These are phyloP conservation scores for Globisporangium yorkense DNA, from an alignment of 352 stramenopile species.

Conservation along the genomic window DNA sequence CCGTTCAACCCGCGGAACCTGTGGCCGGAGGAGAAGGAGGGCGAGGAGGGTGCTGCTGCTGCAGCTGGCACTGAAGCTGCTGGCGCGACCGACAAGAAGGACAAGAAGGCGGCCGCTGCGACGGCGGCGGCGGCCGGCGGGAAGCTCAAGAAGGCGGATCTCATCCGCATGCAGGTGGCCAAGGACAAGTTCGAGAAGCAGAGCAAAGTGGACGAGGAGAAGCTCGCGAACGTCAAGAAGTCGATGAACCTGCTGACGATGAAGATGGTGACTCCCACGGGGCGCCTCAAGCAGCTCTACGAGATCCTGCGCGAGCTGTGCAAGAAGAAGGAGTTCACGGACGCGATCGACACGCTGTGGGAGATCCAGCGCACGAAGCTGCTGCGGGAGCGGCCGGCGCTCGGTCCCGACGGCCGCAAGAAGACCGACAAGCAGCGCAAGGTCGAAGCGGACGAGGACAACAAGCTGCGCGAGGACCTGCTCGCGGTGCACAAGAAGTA, in stretches of 20 bases:
- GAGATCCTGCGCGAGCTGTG: constrained; percentile 79
- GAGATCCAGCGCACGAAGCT: constrained; percentile 81
- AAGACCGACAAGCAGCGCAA: constrained; percentile 67
- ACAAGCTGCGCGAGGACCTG: constrained; percentile 54
- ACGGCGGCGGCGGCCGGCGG: constrained; percentile 8
- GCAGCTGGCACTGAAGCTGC: neutral
- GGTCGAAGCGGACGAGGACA: constrained; percentile 71
- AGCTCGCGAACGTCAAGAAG: constrained; percentile 84
- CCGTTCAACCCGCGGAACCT: constrained; percentile 84
- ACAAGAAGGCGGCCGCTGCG: constrained; percentile 23
- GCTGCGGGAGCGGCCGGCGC: constrained; percentile 29
- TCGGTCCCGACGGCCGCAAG: constrained; percentile 40
- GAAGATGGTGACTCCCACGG: constrained; percentile 84
- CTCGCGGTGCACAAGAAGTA: constrained; percentile 84
- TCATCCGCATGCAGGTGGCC: constrained; percentile 82
- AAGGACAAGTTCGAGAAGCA: constrained; percentile 87
- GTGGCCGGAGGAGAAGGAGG: constrained; percentile 74
- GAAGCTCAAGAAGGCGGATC: constrained; percentile 83
- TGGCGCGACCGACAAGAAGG: constrained; percentile 17
- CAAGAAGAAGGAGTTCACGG: constrained; percentile 83
- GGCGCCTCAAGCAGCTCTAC: constrained; percentile 78
- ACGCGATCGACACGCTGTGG: constrained; percentile 83
- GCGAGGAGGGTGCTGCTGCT: constrained; percentile 5
- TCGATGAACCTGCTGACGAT: constrained; percentile 73
- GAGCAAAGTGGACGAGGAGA: constrained; percentile 85